Base-by-base conservation (phyloP, 164 flowering plant species). In the Houttuynia cordata region DNA sequence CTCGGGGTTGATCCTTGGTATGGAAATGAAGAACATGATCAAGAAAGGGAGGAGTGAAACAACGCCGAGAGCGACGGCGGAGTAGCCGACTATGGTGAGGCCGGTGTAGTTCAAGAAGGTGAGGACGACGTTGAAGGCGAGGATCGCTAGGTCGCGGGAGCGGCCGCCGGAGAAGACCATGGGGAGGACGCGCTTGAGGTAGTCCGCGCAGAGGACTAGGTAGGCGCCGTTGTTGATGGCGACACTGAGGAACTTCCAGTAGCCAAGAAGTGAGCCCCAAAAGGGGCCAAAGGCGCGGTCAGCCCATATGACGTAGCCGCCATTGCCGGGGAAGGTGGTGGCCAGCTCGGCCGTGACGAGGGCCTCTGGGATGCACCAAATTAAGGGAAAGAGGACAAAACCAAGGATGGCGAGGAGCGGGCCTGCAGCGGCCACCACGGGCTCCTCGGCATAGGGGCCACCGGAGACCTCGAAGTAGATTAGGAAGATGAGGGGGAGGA, bases 381-480 rank as follows among this genome's bases (percentile, higher is more conserved):
- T 83, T 70, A 91, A 82, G 1, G 98, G 96, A 71, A 91, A 88
- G 49, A 88, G 60, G n/a, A 91, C 71, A 70, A 88, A 91, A 0
- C 94, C 97, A 21, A 91, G 70, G 37, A 91, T 71, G 24, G 90
- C 85, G 0, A 75, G 65, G 30, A 91, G 77, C 4, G 97, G 96
- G 0, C 97, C 96, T 12, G 90, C 96, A 0, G 96, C 92, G 56
- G 76, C 42, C 1, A 88, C 97, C 0, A 90, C 83, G 0, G 92
- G 81, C 63, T 88, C 96, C 53, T 83, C 92, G 2, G 94, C 95
- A 51, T 69, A 91, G 0, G 96, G 97, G 7, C 97, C 96, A 0
- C 97, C 97, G 21, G 97, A 87, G n/a, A 91, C 97, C 55, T 86
- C 96, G 61, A 86, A 91, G 73, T 78, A 88, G 62, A 91, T 88